These are phyloP conservation scores for Xylariaceae sp. DNA, from an alignment of 2,329 filamentous ascomycete genomes.

Conservation along the genomic window DNA sequence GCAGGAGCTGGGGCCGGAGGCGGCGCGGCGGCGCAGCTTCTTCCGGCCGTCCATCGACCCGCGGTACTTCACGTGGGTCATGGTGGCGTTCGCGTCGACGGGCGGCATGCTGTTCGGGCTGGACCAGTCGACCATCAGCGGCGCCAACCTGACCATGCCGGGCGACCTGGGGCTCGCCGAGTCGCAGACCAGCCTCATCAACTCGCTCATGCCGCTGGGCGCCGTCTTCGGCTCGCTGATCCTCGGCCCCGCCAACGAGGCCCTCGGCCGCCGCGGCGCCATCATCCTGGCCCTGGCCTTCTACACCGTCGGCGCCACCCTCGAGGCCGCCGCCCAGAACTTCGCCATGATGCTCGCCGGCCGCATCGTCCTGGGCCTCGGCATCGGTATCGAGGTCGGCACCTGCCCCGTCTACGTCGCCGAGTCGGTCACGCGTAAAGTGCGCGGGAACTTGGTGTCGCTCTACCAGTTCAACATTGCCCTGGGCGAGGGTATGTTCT, in stretches of 20 bases:
- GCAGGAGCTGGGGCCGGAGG: too few relatives aligned
- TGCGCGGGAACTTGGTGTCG: slow-evolving; percentile 65
- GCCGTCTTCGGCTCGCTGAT: slow-evolving; percentile 63
- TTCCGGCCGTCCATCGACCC: too few relatives aligned
- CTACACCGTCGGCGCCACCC: slow-evolving; percentile 61
- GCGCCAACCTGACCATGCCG: slow-evolving; percentile 61
- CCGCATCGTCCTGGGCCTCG: slow-evolving; percentile 61
- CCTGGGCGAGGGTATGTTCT: slow-evolving; percentile 62
- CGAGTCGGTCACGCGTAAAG: slow-evolving; percentile 58
- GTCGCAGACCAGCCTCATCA: slow-evolving; percentile 57
- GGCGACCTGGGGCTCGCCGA: slow-evolving; percentile 43
- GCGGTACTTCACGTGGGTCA: slow-evolving; percentile 59
- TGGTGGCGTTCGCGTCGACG: slow-evolving; percentile 68
- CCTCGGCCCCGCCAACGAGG: slow-evolving; percentile 60
- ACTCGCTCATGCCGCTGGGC: slow-evolving; percentile 63
- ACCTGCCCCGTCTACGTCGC: slow-evolving; percentile 70
- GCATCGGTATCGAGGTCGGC: slow-evolving; percentile 66
- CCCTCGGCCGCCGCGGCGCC: slow-evolving; percentile 57
- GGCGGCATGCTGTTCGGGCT: slow-evolving; percentile 65
- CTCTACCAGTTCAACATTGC: slow-evolving; percentile 73
- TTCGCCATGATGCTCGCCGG: slow-evolving; percentile 64
- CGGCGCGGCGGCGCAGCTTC: too few relatives aligned
- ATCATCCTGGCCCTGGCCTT: slow-evolving; percentile 63
- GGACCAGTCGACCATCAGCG: slow-evolving; percentile 66
- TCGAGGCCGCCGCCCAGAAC: slow-evolving; percentile 60